Evolutionary conservation across 495 filamentous ascomycete genomes (phyloP).

Genomic region (Terfezia claveryi): DNA sequence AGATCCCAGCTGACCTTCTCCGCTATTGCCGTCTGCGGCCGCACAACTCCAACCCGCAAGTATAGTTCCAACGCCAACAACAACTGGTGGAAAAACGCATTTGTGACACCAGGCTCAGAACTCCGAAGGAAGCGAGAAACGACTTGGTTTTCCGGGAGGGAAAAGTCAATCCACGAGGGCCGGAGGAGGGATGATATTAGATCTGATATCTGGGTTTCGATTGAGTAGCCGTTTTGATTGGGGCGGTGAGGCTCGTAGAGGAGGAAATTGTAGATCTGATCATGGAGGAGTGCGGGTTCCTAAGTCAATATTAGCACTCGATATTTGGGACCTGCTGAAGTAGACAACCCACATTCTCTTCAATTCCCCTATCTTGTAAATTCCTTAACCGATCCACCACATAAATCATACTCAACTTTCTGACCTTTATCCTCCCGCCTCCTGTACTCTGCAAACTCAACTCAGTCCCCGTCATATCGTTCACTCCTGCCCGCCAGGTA

Average conservation of each 20-base stretch:
- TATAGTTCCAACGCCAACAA: conserved; percentile 47
- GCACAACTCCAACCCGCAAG: conserved; percentile 24
- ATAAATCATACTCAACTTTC: conserved; percentile 18
- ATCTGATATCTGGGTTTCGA: conserved; percentile 46
- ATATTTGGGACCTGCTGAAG: too few relatives aligned
- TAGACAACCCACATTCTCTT: conserved; percentile 4
- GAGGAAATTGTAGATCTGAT: conserved; percentile 22
- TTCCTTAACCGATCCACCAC: conserved; percentile 17
- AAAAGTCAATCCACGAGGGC: conserved; percentile 46
- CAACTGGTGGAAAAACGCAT: conserved; percentile 49
- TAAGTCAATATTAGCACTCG: too few relatives aligned
- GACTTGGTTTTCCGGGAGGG: conserved; percentile 37
- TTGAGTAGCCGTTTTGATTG: conserved; percentile 22
- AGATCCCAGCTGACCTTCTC: conserved; percentile 47
- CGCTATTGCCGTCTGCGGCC: conserved; percentile 34
- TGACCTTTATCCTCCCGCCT: conserved; percentile 11
- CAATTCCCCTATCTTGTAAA: conserved; percentile 14
- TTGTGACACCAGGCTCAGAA: conserved; percentile 23
- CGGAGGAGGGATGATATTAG: conserved; percentile 40
- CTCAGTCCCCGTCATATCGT: neutral
- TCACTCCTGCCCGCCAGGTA: conserved; percentile 1
- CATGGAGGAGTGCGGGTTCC: conserved; percentile 11
- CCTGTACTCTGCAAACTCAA: conserved; percentile 8
- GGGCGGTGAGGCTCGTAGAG: conserved; percentile 25
- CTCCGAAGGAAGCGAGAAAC: conserved; percentile 40